Evolutionary conservation across 75 land plant genomes (phyloP), one percentile per base, ranked within the genome.

Genomic region (Adiantum capillusveneris): DNA sequence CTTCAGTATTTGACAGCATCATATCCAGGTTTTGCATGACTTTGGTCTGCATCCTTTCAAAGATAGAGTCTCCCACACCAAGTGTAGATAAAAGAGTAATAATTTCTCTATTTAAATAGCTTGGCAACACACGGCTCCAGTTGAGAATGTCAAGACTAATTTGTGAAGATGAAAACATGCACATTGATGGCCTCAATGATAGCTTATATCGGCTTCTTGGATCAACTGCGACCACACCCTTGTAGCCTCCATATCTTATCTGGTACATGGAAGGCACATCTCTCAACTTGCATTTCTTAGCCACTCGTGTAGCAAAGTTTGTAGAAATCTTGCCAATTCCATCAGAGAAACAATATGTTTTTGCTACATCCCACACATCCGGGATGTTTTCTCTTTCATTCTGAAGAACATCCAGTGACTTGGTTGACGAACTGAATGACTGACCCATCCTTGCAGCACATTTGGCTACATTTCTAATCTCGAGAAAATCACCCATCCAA

Each of bases 171-270:
- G 73, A 65, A 58, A 60, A 94, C 58, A 90, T 94, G 29, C 31
- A 58, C 98, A 94, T 94, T 49, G 96, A 89, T 29, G 68, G 74
- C 26, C 98, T 59, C 43, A 94, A 49, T 12, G 90, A 82, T 7
- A 94, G 73, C 64, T 94, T 94, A 43, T 16, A 31, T 29, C 65
- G 61, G 22, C 82, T 75, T n/a, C 63, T 66, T 14, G 91, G 96
- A 75, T 94, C 90, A 51, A 94, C 77, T 16, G 96, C 98, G 11
- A 94, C 96, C 43, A 94, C 98, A 34, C 98, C 96, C 68, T 94
- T 94, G 64, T 81, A 94, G 0, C 98, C 98, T 36, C 84, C 90
- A 67, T 83, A 85, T 9, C 96, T 70, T 27, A 94, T 94, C 63
- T 94, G 98, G 53, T 82, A 89, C 11, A 90, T 86, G 31, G 98